A percentile compares a stretch with the other conserved stretches of the same genome.
Conservation (phyloP, 1,139 yeast species). For the Blastobotrys buckinghamii region DNA sequence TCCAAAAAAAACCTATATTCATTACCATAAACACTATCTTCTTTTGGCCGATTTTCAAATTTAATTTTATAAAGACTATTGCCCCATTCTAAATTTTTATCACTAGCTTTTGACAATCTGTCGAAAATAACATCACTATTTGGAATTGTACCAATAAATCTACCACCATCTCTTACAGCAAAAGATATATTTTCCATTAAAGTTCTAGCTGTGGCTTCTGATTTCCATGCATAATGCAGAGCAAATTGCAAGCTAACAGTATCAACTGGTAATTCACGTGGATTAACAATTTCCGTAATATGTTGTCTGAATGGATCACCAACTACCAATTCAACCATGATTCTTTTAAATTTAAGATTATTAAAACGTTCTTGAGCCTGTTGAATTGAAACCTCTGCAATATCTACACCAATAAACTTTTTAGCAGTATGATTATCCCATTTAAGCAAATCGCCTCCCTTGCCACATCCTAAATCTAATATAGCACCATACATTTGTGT, state of each 20-base stretch:
- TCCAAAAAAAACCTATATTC: slow-evolving; percentile 72
- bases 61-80: slow-evolving; percentile 75
- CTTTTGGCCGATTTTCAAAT: slow-evolving; percentile 70
- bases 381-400: slow-evolving; percentile 78
- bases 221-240: slow-evolving; percentile 88
- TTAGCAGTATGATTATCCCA: slow-evolving; percentile 71
- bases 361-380: slow-evolving; percentile 78
- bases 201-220: slow-evolving; percentile 70
- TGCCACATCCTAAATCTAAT: slow-evolving; percentile 94
- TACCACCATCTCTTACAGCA: slow-evolving; percentile 74
- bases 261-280: slow-evolving; percentile 75
- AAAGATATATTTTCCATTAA: slow-evolving; percentile 70
- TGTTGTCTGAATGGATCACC: slow-evolving; percentile 83
- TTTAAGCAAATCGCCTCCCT: slow-evolving; percentile 93
- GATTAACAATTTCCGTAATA: slow-evolving; percentile 67
- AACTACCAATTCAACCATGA: slow-evolving; percentile 77
- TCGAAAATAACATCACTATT: slow-evolving; percentile 77
- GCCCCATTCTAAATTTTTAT: slow-evolving; percentile 61
- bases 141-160: slow-evolving; percentile 90
- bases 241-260: slow-evolving; percentile 87
- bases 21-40: slow-evolving; percentile 71
- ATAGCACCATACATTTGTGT: slow-evolving; percentile 45
- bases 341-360: slow-evolving; percentile 41
- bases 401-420: slow-evolving; percentile 85
- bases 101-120: slow-evolving; percentile 48